These are phyloP conservation scores for Turnera subulata DNA, from an alignment of 345 rosid genomes.

Conservation along the genomic window DNA sequence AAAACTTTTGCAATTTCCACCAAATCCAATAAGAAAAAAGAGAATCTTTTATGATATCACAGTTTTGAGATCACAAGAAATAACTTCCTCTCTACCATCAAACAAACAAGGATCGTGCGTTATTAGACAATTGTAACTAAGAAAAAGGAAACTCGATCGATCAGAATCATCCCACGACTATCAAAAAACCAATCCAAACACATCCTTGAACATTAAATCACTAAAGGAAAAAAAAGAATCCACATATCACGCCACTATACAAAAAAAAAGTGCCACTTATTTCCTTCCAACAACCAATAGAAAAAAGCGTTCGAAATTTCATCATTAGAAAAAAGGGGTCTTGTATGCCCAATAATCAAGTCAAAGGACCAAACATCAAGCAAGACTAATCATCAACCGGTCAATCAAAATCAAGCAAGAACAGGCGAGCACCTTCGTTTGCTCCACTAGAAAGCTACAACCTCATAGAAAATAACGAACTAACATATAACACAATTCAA, in stretches of 20 bases:
- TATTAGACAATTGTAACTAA: no score
- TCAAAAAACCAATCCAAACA: not conserved
- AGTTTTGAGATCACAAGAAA: no score
- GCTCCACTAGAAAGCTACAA: not conserved
- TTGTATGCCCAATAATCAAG: not conserved
- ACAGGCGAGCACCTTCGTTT: not conserved
- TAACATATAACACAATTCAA: not conserved
- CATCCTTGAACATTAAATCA: not conserved
- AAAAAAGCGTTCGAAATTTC: not conserved
- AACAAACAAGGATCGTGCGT: no score
- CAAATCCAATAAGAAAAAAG: no score
- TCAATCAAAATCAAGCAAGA: not conserved
- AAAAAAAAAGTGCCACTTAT: not conserved
- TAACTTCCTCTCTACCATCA: no score
- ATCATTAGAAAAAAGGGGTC: no score
- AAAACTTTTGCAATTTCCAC: no score
- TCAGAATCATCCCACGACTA: no score
- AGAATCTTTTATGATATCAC: no score
- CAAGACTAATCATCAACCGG: not conserved
- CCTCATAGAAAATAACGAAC: no score
- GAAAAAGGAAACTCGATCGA: no score
- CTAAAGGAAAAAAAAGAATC: not conserved
- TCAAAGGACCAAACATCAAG: not conserved
- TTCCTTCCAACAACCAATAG: conserved; percentile 4
- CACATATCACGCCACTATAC: conserved; percentile 1